Percentiles rank a stretch among this genome's conserved stretches.
phyloP scores from a whole-genome alignment of 176 grass and related monocot genomes.

The Ananas comosus region DNA sequence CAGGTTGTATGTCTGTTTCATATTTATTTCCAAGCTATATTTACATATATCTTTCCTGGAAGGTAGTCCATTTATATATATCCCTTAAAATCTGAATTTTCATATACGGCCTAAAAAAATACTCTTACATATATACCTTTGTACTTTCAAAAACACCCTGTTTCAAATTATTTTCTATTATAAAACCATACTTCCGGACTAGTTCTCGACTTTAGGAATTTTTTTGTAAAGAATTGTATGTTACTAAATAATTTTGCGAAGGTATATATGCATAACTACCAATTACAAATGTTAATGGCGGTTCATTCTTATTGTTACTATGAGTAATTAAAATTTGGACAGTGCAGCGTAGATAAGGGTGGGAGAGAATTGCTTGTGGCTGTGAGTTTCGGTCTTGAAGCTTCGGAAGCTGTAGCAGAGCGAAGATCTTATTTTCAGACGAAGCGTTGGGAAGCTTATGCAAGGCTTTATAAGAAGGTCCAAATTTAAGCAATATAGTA shows the following conservation, averaged over 20 bases:
- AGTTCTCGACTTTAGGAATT: too few relatives aligned
- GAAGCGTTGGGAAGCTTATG: slow-evolving; percentile 89
- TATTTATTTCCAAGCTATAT: slow-evolving; percentile 19
- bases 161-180: too few relatives aligned
- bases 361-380: slow-evolving; percentile 90
- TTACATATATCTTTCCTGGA: slow-evolving; percentile 14
- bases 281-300: not conserved
- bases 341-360: slow-evolving; percentile 74
- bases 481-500: not conserved
- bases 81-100: not conserved
- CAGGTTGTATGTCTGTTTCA: slow-evolving; percentile 36
- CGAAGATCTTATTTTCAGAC: slow-evolving; percentile 78
- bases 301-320: not conserved
- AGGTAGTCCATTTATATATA: slow-evolving; percentile 9
- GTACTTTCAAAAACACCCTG: too few relatives aligned
- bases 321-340: not conserved
- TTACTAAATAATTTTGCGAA: too few relatives aligned
- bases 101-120: too few relatives aligned
- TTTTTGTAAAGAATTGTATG: too few relatives aligned
- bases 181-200: too few relatives aligned
- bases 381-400: slow-evolving; percentile 90
- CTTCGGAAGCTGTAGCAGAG: slow-evolving; percentile 82
- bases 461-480: slow-evolving; percentile 90
- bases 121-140: too few relatives aligned
- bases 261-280: too few relatives aligned